Base-by-base conservation (phyloP, 768 basidiomycete species). In the Lanmaoa pseudosensibilis region DNA sequence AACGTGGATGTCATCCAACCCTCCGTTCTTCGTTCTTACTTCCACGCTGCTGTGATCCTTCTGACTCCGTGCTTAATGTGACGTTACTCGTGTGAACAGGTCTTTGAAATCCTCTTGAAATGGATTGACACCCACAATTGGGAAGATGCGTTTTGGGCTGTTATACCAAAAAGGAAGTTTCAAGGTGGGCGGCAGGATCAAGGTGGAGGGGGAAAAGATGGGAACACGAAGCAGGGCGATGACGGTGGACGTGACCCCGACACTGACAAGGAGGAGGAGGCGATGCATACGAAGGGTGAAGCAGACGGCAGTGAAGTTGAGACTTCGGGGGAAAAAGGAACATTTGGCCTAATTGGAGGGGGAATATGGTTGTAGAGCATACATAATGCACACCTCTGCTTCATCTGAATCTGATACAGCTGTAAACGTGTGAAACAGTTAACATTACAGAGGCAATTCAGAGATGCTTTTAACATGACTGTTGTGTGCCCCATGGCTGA, bases 141-240 rank as follows among this genome's bases (percentile, higher is more conserved):
- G 97, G 85, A 90, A 67, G 72, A 83, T 54, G 92, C 97, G 0
- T 81, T 99, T 50, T 83, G 90, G 66, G 78, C 83, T n/a, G 91
- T 96, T 49, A 90, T 99, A 52, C 97, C 97, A 0, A 88, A 86
- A 65, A 81, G 97, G 52, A 99, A 99, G 73, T 93, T 96, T 63
- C 80, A 84, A 44, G 67, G 74, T 45, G 55, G 38, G 3, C 60
- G 48, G 9, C 62, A 50, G 37, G 54, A 47, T n/a, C 60, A 61
- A 47, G 51, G 48, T 21, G 63, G 61, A 39, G 58, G 51, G 12
- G 68, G 8, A 33, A 41, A 37, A 19, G 41, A 50, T 7, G 38
- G 10, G 10, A 39, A 5, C 36, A 4, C n/a, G 6, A 38, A 54
- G 16, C 33, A 50, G 23, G 44, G 43, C 8, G 36, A 46, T 19